Percentiles rank a stretch among this genome's conserved stretches.
Conservation (phyloP, 148 eudicot genomes). For the Rhododendron griersonianum region DNA sequence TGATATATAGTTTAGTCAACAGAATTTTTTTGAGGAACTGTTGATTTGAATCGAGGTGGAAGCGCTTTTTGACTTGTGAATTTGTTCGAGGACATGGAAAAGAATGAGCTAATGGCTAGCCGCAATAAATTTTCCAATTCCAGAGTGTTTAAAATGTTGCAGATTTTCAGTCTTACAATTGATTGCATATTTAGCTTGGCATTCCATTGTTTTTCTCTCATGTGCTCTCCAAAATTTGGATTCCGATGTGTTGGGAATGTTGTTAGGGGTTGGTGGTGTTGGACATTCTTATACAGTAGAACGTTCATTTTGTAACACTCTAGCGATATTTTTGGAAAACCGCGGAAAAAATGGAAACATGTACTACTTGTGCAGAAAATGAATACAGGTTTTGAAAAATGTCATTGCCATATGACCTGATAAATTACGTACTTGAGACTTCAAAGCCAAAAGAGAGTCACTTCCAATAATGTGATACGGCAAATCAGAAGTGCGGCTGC, state of each 20-base stretch:
- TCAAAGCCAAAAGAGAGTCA: neutral
- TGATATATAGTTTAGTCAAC: neutral
- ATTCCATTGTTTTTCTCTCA: neutral
- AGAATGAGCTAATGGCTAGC: neutral
- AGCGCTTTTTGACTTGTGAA: neutral
- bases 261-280: neutral
- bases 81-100: constrained; percentile 1
- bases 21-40: neutral
- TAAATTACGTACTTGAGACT: neutral
- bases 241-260: neutral
- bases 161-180: neutral
- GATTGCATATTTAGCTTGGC: neutral
- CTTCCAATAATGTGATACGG: neutral
- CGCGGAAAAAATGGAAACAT: neutral
- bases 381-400: neutral
- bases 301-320: neutral
- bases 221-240: neutral
- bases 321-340: too few species aligned
- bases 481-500: neutral
- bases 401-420: neutral
- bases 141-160: neutral
- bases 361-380: neutral
- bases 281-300: neutral
- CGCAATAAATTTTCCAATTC: neutral
- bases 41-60: neutral